Evolutionary conservation across 305 asterid genomes (phyloP).

Genomic region (Caryopteris hybrid): DNA sequence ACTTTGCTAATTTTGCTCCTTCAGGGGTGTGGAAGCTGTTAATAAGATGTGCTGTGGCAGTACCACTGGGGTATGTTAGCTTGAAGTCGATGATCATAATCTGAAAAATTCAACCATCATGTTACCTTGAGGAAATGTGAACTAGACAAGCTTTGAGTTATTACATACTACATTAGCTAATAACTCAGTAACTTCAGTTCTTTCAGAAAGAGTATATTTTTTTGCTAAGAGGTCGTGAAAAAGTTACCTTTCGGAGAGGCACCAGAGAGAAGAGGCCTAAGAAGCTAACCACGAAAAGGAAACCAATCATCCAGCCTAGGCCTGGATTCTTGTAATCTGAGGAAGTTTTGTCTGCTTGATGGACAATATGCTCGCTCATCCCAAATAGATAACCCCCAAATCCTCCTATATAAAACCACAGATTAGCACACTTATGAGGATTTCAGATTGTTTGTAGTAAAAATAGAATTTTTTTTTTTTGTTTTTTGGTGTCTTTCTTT

Average conservation of each 20-base stretch:
- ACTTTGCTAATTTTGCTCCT: slow-evolving; percentile 51
- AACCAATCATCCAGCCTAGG: slow-evolving; percentile 44
- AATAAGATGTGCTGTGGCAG: slow-evolving; percentile 47
- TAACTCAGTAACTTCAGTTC: no score
- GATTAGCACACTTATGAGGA: no score
- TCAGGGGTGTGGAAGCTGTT: slow-evolving; percentile 47
- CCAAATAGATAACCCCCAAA: slow-evolving; percentile 38
- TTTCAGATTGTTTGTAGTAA: no score
- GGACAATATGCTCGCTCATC: slow-evolving; percentile 28
- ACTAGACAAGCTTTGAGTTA: no score
- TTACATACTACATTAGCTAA: no score
- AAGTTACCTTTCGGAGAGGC: slow-evolving; percentile 39
- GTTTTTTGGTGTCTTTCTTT: no score
- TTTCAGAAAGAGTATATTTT: no score
- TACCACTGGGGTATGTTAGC: slow-evolving; percentile 48
- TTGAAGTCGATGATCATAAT: slow-evolving; percentile 43
- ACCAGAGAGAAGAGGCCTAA: slow-evolving; percentile 42
- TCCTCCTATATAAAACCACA: slow-evolving; percentile 25
- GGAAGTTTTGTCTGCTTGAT: slow-evolving; percentile 21
- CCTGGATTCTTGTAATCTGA: slow-evolving; percentile 24
- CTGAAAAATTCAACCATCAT: no score
- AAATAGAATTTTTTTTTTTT: no score
- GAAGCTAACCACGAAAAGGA: slow-evolving; percentile 41
- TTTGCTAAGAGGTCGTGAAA: no score
- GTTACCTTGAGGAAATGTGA: no score